Evolutionary conservation across 257 asterid species (phyloP).

Genomic region (Salvia splendens): DNA sequence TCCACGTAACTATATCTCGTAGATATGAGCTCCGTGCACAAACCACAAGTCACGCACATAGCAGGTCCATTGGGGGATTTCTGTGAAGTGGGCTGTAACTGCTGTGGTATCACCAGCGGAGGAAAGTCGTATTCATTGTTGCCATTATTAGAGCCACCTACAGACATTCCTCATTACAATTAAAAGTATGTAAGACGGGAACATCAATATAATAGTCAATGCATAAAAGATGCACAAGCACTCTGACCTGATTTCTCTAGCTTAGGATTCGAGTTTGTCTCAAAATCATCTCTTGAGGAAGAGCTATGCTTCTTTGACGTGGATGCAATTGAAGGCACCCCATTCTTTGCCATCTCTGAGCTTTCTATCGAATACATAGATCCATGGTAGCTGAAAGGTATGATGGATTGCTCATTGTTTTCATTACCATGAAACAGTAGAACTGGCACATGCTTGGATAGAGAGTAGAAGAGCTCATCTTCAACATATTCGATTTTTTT

Average conservation of each 20-base stretch:
- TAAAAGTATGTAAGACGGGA: background rate
- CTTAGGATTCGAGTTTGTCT: slow-evolving; percentile 24
- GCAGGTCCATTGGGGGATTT: slow-evolving; percentile 54
- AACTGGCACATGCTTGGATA: slow-evolving; percentile 53
- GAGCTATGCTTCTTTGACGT: slow-evolving; percentile 35
- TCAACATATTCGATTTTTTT: slow-evolving; percentile 45
- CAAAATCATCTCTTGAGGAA: slow-evolving; percentile 40
- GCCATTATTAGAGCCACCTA: slow-evolving; percentile 35
- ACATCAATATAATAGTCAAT: background rate
- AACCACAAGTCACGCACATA: slow-evolving; percentile 71
- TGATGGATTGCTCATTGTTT: slow-evolving; percentile 37
- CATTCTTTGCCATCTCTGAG: slow-evolving; percentile 43
- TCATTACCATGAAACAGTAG: slow-evolving; percentile 38
- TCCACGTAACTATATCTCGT: slow-evolving; percentile 65
- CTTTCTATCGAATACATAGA: slow-evolving; percentile 41
- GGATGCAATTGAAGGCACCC: slow-evolving; percentile 23
- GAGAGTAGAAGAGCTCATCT: slow-evolving; percentile 47
- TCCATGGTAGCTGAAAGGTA: slow-evolving; percentile 35
- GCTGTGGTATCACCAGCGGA: slow-evolving; percentile 28
- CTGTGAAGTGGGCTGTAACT: slow-evolving; percentile 31
- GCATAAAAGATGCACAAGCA: background rate
- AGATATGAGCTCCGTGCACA: slow-evolving; percentile 60
- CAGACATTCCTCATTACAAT: slow-evolving; percentile 22
- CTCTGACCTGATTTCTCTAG: slow-evolving; percentile 58
- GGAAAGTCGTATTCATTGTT: slow-evolving; percentile 24